Evolutionary conservation across 345 rosid species (phyloP), one percentile per base, ranked within the genome.

Genomic region (Lagerstroemia speciosa): DNA sequence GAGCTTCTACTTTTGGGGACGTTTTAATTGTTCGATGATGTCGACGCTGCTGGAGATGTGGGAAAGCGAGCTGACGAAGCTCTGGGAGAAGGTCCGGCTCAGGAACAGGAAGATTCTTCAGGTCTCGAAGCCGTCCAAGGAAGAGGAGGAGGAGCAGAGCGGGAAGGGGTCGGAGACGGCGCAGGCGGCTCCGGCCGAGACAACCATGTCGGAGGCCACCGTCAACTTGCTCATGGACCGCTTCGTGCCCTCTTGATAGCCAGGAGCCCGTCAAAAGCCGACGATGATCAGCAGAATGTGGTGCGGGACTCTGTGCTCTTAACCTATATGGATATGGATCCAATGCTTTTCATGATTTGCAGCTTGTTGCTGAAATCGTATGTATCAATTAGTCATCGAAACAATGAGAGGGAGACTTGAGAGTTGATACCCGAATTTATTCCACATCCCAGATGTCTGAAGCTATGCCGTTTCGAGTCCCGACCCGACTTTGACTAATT

Each of bases 211-310:
- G 16, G 98, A 92, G 62, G 38, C 83, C 36, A 87, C 91, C 20
- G 81, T 92, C 26, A 84, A 81, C 77, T 69, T 89, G 83, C 82
- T 92, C 46, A 87, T 92, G 85, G 98, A 92, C 72, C 88, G 92
- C 16, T 92, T 92, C 80, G 98, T 82, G 27, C 90, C 89, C 71
- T 86, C n/a, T n/a, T n/a, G n/a, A n/a, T n/a, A n/a, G n/a, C n/a
- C n/a, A n/a, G n/a, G n/a, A n/a, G n/a, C n/a, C n/a, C n/a, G n/a
- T n/a, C n/a, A n/a, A n/a, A n/a, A n/a, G n/a, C n/a, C n/a, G n/a
- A n/a, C n/a, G n/a, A n/a, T n/a, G n/a, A n/a, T n/a, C n/a, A n/a
- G n/a, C n/a, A n/a, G n/a, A n/a, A n/a, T n/a, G n/a, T n/a, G n/a
- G n/a, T n/a, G n/a, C n/a, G n/a, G n/a, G n/a, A n/a, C n/a, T n/a